These are phyloP conservation scores for Clonostachys byssicola DNA, from an alignment of 2,329 filamentous ascomycete species.

Conservation along the genomic window DNA sequence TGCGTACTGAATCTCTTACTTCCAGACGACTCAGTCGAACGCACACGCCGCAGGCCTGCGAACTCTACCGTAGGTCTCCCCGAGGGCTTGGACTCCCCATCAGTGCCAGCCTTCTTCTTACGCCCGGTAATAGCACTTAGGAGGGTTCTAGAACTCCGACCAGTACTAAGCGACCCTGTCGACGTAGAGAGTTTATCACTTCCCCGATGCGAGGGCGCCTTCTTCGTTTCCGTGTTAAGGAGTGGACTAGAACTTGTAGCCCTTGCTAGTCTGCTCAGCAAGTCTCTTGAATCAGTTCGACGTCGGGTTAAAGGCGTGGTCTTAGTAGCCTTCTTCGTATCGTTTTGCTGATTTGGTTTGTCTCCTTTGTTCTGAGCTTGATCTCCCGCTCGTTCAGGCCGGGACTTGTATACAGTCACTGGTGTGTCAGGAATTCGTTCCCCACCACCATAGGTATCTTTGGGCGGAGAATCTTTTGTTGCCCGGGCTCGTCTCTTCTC, in stretches of 20 bases:
- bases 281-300: conserved; percentile 18
- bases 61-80: conserved; percentile 35
- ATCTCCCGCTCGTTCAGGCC: background rate
- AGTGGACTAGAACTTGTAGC: conserved; percentile 40
- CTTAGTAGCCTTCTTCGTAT: background rate
- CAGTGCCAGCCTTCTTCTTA: too few relatives aligned
- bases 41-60: conserved; percentile 32
- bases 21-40: conserved; percentile 37
- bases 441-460: conserved; percentile 11
- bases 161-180: too few relatives aligned
- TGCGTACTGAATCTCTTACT: conserved; percentile 43
- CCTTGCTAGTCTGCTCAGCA: conserved; percentile 43
- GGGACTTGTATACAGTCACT: conserved; percentile 29
- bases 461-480: background rate
- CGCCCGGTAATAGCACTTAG: too few relatives aligned
- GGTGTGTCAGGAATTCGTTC: conserved; percentile 31
- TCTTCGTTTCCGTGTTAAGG: conserved; percentile 15
- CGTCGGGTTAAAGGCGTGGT: background rate
- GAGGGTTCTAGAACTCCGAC: too few relatives aligned
- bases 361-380: background rate
- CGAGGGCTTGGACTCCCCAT: too few relatives aligned
- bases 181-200: too few relatives aligned
- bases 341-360: background rate
- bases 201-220: conserved; percentile 1
- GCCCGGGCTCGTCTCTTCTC: conserved; percentile 2